Base-by-base conservation (phyloP, 2,329 filamentous ascomycete genomes). In the Sphaerostilbella broomeana region DNA sequence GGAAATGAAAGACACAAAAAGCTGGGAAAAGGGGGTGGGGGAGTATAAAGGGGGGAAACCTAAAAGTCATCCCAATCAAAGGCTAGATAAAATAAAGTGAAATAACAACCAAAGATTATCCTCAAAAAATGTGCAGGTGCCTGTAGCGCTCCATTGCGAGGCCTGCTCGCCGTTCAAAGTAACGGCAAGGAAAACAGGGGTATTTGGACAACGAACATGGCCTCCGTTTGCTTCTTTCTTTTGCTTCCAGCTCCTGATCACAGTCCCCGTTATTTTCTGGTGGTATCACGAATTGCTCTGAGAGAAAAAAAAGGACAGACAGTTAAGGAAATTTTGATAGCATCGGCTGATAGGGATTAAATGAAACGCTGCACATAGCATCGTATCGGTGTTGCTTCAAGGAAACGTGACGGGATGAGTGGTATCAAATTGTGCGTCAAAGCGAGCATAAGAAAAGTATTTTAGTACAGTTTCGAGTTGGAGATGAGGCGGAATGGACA, bases 231-330 rank as follows among this genome's bases (percentile, higher is more conserved):
- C n/a, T n/a, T n/a, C n/a, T n/a, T n/a, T n/a, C 12, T 30, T 29
- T 10, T 17, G 27, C 36, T 25, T 32, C 28, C 29, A 30, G 24
- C 29, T 44, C 35, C 24, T 46, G 40, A 24, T 16, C 35, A 38
- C 44, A 33, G 42, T 27, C 35, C 31, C 39, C 34, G 33, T 33
- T 42, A 26, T 46, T 39, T 40, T 51, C 44, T 40, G 39, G 47
- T 55, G 51, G 50, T 55, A 56, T 55, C 53, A 56, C 54, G 44
- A 47, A 43, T 24, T 32, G 31, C 26, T 44, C 31, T 38, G 17
- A 41, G 43, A 45, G 12, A 41, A 32, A 43, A 26, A 34, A 29
- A 39, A 40, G 46, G 43, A 33, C 31, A 44, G 37, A 33, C 28
- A 13, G 38, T 25, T 10, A 35, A 18, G 20, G 9, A 25, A 8